Conservation (phyloP, 352 stramenopile genomes). For the Phytophthora fragariae region DNA sequence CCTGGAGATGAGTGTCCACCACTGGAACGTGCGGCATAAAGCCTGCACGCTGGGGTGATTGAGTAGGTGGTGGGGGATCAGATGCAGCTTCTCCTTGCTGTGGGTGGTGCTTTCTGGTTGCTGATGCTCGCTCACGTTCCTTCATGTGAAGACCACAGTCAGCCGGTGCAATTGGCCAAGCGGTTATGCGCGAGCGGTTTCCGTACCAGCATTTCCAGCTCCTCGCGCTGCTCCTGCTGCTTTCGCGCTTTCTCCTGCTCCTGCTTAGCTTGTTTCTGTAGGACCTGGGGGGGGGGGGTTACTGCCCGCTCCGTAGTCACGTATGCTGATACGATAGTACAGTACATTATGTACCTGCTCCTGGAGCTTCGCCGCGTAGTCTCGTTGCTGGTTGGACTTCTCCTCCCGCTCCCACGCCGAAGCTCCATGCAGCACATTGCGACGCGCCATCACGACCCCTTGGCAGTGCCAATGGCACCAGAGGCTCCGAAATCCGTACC, state of each 20-base stretch:
- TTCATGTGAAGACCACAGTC: conserved; percentile 3
- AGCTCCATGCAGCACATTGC: conserved; percentile 51
- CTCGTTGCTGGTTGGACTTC: conserved; percentile 57
- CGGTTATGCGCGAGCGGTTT: background rate
- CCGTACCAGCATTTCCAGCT: conserved; percentile 53
- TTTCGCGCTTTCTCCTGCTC: conserved; percentile 53
- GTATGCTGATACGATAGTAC: background rate
- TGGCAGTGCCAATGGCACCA: too few species aligned
- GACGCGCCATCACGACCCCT: conserved; percentile 20
- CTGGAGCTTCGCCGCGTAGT: conserved; percentile 75
- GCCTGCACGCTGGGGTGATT: conserved; percentile 2
- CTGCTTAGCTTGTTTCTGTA: conserved; percentile 54
- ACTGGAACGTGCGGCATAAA: background rate
- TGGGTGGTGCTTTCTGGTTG: conserved; percentile 25
- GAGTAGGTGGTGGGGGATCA: background rate
- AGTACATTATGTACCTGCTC: conserved; percentile 46
- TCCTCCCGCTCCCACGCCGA: conserved; percentile 61
- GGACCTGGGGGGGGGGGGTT: conserved; percentile 28
- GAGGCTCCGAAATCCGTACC: too few species aligned
- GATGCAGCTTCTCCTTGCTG: conserved; percentile 13
- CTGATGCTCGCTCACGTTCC: conserved; percentile 23
- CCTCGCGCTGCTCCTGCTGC: conserved; percentile 56
- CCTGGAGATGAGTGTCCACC: conserved; percentile 11
- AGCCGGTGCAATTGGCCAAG: background rate
- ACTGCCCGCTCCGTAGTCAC: background rate